Evolutionary conservation across 805 yeast genomes (phyloP).

Genomic region (Candida schatavii): DNA sequence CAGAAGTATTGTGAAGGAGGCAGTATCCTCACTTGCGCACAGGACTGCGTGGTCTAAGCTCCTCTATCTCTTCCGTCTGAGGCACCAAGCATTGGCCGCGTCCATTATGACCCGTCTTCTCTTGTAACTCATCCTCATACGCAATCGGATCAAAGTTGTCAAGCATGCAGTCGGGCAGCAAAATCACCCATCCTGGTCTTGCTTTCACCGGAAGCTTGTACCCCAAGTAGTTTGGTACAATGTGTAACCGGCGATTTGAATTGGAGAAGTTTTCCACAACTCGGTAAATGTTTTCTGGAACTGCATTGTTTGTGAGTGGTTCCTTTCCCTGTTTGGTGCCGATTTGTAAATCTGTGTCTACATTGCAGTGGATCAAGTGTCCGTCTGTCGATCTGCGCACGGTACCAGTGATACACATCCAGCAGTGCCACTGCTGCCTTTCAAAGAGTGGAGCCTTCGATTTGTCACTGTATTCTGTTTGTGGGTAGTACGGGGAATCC

Average conservation of each 20-base stretch:
- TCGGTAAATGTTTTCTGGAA: constrained; percentile 71
- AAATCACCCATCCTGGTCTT: constrained; percentile 88
- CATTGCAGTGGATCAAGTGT: constrained; percentile 85
- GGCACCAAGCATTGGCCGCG: constrained; percentile 53
- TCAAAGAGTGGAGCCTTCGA: constrained; percentile 43
- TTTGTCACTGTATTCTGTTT: constrained; percentile 31
- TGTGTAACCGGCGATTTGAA: constrained; percentile 78
- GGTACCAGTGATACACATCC: constrained; percentile 97
- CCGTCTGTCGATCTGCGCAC: constrained; percentile 81
- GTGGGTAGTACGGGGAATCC: constrained; percentile 64
- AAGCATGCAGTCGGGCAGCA: constrained; percentile 78
- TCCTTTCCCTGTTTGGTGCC: constrained; percentile 32
- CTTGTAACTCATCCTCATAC: constrained; percentile 29
- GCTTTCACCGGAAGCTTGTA: constrained; percentile 57
- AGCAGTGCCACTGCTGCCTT: constrained; percentile 91
- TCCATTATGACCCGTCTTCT: constrained; percentile 12
- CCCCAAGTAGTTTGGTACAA: constrained; percentile 73
- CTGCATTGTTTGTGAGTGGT: constrained; percentile 20
- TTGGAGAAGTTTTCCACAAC: constrained; percentile 88
- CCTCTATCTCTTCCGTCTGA: constrained; percentile 69
- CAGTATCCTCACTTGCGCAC: too few species aligned
- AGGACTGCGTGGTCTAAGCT: constrained; percentile 83
- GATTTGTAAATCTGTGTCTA: constrained; percentile 83
- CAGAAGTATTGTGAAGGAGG: too few species aligned
- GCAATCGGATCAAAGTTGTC: constrained; percentile 54